Base-by-base conservation (phyloP, 306 rosid species). In the Begonia peltatifolia region DNA sequence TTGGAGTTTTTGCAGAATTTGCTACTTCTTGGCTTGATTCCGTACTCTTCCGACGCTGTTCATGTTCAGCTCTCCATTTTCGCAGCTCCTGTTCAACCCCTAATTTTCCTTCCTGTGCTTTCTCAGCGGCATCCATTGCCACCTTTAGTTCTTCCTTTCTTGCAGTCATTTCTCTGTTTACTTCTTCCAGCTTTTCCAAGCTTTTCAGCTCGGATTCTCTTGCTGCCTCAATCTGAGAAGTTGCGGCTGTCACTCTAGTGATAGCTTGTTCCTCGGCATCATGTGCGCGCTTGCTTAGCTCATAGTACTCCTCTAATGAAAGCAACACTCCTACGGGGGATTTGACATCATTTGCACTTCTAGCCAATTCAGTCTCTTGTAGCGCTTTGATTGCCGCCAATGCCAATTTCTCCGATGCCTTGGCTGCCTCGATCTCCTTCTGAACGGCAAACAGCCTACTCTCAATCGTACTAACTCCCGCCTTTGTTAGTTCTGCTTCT, bases 351-450 rank as follows among this genome's bases (percentile, higher is more conserved):
- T 56, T 71, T 6, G 59, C 61, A 60, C 64, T 57, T 66, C 78
- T 69, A 52, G 88, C 69, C 46, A 69, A 61, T 68, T 83, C 94
- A 47, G 94, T 87, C 71, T 83, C 96, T 63, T 80, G 72, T 68
- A 87, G 70, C 43, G 96, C 96, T 74, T 87, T 87, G 58, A 87
- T 83, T 59, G 96, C 96, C 35, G 82, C 82, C 43, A 83, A 55
- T 1, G 96, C 96, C 73, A 83, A 66, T 61, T 63, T 76, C 61
- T 87, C 89, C 22, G 96, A 83, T 57, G 96, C 94, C 78, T 53
- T 83, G 13, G 96, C 84, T 23, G 96, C 96, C 61, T 87, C 94
- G 59, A 80, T 83, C 78, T 83, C 96, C 72, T 87, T 87, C 56
- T 74, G 83, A 58, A 89, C 79, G 50, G 96, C 96, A 14, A 74